phyloP scores from a whole-genome alignment of 2,329 filamentous ascomycete genomes.

The Alternaria sp. region DNA sequence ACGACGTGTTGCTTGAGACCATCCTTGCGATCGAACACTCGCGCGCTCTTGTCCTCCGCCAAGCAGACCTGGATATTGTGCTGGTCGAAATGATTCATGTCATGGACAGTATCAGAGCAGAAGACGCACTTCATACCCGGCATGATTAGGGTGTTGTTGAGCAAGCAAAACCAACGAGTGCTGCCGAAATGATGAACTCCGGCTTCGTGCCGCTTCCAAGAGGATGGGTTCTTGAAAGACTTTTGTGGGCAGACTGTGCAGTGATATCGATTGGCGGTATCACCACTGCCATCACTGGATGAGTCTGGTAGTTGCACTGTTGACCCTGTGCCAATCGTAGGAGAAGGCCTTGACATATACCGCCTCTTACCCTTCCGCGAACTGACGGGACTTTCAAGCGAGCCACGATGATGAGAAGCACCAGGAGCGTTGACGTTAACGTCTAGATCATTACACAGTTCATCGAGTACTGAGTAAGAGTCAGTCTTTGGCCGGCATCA shows the following conservation, averaged over 20 bases:
- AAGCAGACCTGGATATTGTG: not conserved
- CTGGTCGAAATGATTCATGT: not conserved
- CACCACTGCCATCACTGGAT: not conserved
- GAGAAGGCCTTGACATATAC: not conserved
- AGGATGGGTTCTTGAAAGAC: not conserved
- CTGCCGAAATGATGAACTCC: not conserved
- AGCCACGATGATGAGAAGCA: fast-evolving
- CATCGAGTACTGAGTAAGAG: not conserved
- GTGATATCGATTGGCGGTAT: not conserved
- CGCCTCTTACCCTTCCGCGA: not conserved
- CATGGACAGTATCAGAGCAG: not conserved
- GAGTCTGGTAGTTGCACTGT: not conserved
- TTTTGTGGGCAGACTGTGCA: not conserved
- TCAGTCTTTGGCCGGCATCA: not conserved
- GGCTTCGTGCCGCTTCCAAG: not conserved
- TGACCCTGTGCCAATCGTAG: too few relatives aligned
- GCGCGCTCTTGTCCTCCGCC: not conserved
- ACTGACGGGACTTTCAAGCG: too few relatives aligned
- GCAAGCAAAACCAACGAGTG: not conserved
- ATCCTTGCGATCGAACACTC: not conserved
- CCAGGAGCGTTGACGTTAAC: not conserved
- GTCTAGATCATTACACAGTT: not conserved
- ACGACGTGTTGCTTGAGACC: not conserved
- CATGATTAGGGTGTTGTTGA: not conserved
- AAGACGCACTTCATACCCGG: not conserved